phyloP scores from a whole-genome alignment of 176 grass and related monocot genomes.

The Eragrostis curvula region DNA sequence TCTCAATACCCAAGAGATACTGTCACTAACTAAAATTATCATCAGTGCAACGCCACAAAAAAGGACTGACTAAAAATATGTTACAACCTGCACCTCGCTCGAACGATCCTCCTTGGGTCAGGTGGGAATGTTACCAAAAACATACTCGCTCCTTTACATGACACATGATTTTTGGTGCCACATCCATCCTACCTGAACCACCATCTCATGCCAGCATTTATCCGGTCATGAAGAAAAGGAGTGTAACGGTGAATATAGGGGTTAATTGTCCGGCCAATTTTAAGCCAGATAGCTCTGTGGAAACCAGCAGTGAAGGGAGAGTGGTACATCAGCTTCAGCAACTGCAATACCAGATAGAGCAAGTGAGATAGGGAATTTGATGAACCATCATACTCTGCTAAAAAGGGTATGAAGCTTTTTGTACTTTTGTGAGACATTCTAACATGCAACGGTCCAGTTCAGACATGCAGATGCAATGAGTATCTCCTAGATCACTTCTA shows the following conservation, averaged over 20 bases:
- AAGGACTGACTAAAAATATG: slow-evolving; percentile 2
- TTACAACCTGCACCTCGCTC: slow-evolving; percentile 18
- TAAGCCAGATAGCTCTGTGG: slow-evolving; percentile 89
- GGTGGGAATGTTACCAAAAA: slow-evolving; percentile 31
- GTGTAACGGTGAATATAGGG: slow-evolving; percentile 69
- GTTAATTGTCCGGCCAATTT: slow-evolving; percentile 73
- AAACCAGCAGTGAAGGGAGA: slow-evolving; percentile 72
- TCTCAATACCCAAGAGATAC: background rate
- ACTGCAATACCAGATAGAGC: slow-evolving; percentile 51
- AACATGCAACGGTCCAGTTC: background rate
- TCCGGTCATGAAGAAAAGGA: slow-evolving; percentile 73
- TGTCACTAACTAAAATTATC: slow-evolving; percentile 37
- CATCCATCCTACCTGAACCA: slow-evolving; percentile 84
- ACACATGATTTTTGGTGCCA: slow-evolving; percentile 19
- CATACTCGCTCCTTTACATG: slow-evolving; percentile 41
- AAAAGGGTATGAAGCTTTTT: background rate
- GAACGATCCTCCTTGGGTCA: slow-evolving; percentile 25
- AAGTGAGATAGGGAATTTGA: slow-evolving; percentile 32
- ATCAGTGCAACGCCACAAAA: background rate
- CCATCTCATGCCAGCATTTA: slow-evolving; percentile 90
- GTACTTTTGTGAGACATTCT: background rate
- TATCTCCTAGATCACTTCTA: slow-evolving; percentile 18
- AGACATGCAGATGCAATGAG: slow-evolving; percentile 17
- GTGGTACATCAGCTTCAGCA: slow-evolving; percentile 97
- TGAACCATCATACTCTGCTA: background rate